Evolutionary conservation across 768 basidiomycete species (phyloP), one percentile per base, ranked within the genome.

Genomic region (Tulasnella sp.): DNA sequence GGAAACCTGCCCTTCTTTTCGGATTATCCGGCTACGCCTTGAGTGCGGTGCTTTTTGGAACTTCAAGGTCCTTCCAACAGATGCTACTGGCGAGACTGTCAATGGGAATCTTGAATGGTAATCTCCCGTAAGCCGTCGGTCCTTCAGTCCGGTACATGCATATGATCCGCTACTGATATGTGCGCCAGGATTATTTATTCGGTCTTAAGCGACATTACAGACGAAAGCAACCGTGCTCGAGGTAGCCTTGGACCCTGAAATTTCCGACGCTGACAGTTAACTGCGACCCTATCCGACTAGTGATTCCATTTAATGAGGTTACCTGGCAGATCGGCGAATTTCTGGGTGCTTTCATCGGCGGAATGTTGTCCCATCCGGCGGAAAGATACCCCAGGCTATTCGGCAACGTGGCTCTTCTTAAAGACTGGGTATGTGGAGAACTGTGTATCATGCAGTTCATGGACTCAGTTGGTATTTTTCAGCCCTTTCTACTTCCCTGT

Each of bases 181-280:
- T 36, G 37, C 4, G 1, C 5, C 25, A 86, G 81, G 22, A 83
- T 49, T 22, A 72, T 83, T 14, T 88, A 90, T 71, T 88, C 88
- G 0, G 84, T 90, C 7, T 83, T 92, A 0, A 87, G 88, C 15
- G 91, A 91, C 82, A 84, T 91, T 29, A 90, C 89, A 15, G 89
- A 92, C 79, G 80, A 86, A 15, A 87, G 86, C 11, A 91, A 92
- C 78, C 88, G 90, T 80, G 86, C 87, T 0, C 79, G 83, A 42
- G 88, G 78, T 79, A 19, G 4, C 3, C 49, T 25, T 12, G 3
- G 17, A 42, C 31, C 17, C 0, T 54, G 12, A 4, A 39, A 31
- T n/a, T 69, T 77, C 54, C 37, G 11, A 31, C 34, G 3, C 34
- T 31, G 11, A 37, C 31, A n/a, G n/a, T 39, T 45, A 31, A 15